These are phyloP conservation scores for Gastrodia elata DNA, from an alignment of 106 monocot species.

Conservation along the genomic window DNA sequence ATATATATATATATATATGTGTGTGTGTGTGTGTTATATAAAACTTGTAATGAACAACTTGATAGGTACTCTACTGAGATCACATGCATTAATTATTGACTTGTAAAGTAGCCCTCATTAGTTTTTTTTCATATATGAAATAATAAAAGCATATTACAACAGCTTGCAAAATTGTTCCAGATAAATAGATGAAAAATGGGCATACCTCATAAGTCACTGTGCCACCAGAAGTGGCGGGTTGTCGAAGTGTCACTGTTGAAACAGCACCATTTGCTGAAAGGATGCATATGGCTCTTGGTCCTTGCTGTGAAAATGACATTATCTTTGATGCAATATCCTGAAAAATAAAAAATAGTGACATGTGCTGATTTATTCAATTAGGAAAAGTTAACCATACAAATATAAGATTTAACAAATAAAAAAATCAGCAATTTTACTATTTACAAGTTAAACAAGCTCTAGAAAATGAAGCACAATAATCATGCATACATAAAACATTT, in stretches of 20 bases:
- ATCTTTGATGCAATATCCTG: conserved; percentile 34
- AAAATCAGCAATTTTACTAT: neutral
- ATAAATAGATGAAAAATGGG: neutral
- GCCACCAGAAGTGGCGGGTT: conserved; percentile 18
- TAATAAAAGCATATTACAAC: neutral
- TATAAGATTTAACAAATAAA: neutral
- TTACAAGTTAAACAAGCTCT: neutral
- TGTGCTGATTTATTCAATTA: neutral
- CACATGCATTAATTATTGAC: too few species aligned
- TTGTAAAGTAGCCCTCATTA: too few species aligned
- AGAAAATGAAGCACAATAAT: neutral
- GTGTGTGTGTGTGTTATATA: too few species aligned
- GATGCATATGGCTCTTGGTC: conserved; percentile 31
- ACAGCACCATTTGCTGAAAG: conserved; percentile 36
- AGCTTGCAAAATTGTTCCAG: neutral
- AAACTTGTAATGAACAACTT: too few species aligned
- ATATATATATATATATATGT: too few species aligned
- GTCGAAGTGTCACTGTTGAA: conserved; percentile 25
- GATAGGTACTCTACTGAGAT: too few species aligned
- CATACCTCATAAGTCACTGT: conserved; percentile 21
- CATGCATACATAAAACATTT: neutral
- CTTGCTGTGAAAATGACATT: conserved; percentile 32
- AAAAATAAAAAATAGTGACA: neutral
- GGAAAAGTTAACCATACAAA: neutral
- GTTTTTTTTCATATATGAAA: too few species aligned